These are phyloP conservation scores for Cyanidiococcus yangmingshanensis DNA, from an alignment of 23 red algal species.

Conservation along the genomic window DNA sequence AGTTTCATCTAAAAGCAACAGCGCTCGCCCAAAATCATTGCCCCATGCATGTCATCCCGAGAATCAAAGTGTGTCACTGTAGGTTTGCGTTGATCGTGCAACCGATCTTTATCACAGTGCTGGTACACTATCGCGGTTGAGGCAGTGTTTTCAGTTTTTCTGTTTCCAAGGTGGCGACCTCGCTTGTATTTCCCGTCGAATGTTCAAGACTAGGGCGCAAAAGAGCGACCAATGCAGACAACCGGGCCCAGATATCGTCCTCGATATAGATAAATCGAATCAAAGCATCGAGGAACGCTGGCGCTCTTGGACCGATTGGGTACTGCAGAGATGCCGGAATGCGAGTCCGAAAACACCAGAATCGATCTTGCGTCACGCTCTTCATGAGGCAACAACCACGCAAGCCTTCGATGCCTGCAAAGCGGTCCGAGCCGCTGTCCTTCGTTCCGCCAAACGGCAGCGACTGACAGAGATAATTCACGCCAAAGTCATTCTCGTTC, in stretches of 20 bases:
- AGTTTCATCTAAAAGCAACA: too few relatives aligned
- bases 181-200: too few relatives aligned
- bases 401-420: conserved; percentile 87
- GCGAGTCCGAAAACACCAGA: conserved; percentile 37
- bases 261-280: conserved; percentile 45
- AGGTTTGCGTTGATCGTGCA: too few relatives aligned
- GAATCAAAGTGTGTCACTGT: too few relatives aligned
- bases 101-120: too few relatives aligned
- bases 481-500: conserved; percentile 92
- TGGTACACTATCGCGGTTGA: too few relatives aligned
- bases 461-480: conserved; percentile 88
- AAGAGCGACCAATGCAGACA: neutral
- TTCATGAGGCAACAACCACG: conserved; percentile 81
- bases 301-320: conserved; percentile 33
- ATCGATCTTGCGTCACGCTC: conserved; percentile 55
- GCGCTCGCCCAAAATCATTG: too few relatives aligned
- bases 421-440: conserved; percentile 72
- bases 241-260: neutral
- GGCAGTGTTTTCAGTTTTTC: too few relatives aligned
- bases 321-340: conserved; percentile 57
- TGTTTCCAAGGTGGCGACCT: too few relatives aligned
- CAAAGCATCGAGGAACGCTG: conserved; percentile 45
- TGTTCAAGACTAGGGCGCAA: too few relatives aligned
- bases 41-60: too few relatives aligned
- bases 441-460: conserved; percentile 92